Percentiles rank a stretch among this genome's conserved stretches.
phyloP scores from a whole-genome alignment of 2,329 filamentous ascomycete genomes.

The Neofusicoccum sp. region DNA sequence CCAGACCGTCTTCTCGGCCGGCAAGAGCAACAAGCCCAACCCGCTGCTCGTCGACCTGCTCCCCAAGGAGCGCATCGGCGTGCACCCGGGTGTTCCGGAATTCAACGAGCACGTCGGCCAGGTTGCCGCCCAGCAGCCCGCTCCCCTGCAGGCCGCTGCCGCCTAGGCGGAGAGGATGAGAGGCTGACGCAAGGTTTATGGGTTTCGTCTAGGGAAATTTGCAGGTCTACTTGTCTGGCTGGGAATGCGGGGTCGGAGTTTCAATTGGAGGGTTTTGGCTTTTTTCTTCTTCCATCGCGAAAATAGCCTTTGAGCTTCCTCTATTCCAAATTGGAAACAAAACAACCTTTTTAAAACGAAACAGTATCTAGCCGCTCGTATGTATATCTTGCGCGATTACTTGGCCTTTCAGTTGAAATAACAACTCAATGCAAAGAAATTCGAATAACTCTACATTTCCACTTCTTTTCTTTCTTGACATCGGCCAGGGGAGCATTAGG shows the following conservation, averaged over 20 bases:
- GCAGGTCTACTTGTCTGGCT: slow-evolving; percentile 1
- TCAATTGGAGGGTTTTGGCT: not conserved
- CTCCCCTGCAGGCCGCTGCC: slow-evolving; percentile 22
- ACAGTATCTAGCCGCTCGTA: too few species aligned
- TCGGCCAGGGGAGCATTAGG: too few species aligned
- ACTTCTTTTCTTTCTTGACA: too few species aligned
- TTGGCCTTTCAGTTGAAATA: too few species aligned
- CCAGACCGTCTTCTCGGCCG: slow-evolving; percentile 68
- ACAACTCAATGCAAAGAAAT: too few species aligned
- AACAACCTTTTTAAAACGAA: too few species aligned
- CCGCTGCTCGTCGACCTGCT: slow-evolving; percentile 88
- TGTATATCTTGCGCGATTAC: too few species aligned
- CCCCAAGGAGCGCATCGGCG: slow-evolving; percentile 92
- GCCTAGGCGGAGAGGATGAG: slow-evolving; percentile 35
- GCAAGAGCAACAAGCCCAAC: slow-evolving; percentile 84
- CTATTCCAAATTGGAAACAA: not conserved
- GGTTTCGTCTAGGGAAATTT: not conserved
- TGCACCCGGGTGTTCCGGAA: slow-evolving; percentile 51
- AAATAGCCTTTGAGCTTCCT: not conserved
- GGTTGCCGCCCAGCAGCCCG: slow-evolving; percentile 10
- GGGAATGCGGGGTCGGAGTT: slow-evolving; percentile 8
- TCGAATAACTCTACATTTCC: too few species aligned
- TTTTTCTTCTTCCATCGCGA: not conserved
- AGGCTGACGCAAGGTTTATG: not conserved
- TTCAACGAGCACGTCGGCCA: slow-evolving; percentile 24